These are phyloP conservation scores for Trichosporon ovoides DNA, from an alignment of 1,284 basidiomycete species.

Conservation along the genomic window DNA sequence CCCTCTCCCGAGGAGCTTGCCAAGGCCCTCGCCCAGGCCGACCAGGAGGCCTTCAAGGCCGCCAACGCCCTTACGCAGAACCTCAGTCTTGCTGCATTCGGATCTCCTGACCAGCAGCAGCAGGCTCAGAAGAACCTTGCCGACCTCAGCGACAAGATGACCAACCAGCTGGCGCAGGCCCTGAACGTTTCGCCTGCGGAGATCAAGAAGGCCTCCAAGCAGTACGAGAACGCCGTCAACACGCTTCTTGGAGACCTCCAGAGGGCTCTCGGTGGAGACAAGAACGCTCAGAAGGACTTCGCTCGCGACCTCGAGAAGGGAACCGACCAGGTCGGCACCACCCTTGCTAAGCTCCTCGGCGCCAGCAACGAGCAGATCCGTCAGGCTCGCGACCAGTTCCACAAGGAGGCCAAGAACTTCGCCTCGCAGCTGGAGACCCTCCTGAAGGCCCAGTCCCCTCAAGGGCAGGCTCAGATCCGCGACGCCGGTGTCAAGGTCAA, in stretches of 20 bases:
- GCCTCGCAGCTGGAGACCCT: not conserved
- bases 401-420: not conserved
- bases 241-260: not conserved
- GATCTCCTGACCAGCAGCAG: not conserved
- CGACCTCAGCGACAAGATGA: slow-evolving; percentile 4
- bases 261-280: not conserved
- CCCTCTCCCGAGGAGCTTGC: slow-evolving; percentile 1
- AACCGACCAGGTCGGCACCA: slow-evolving; percentile 1
- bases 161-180: slow-evolving; percentile 2
- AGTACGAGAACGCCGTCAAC: slow-evolving; percentile 1
- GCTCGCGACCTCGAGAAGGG: not conserved
- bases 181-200: not conserved
- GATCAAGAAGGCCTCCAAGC: not conserved
- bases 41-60: slow-evolving; percentile 1
- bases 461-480: not conserved
- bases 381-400: not conserved
- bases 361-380: slow-evolving; percentile 1
- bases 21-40: not conserved
- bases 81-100: not conserved
- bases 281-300: not conserved
- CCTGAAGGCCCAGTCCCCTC: not conserved
- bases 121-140: slow-evolving; percentile 3
- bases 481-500: slow-evolving; percentile 1
- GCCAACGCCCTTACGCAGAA: not conserved
- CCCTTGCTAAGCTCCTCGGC: not conserved